Evolutionary conservation across 2,329 filamentous ascomycete genomes (phyloP).

Genomic region (Fusarium odoratissimum): DNA sequence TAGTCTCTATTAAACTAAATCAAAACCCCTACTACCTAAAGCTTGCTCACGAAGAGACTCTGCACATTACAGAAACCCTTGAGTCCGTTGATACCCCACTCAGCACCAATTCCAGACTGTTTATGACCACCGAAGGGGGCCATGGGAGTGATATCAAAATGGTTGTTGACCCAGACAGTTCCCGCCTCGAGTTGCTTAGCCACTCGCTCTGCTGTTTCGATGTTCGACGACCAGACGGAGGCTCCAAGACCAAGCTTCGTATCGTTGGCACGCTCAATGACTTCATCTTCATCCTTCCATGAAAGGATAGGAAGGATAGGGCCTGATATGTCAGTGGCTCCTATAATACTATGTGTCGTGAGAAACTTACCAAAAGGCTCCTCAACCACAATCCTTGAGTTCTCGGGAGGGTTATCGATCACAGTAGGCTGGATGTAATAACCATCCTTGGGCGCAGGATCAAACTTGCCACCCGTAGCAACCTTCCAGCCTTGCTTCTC

Average conservation of each 20-base stretch:
- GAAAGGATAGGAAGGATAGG: constrained; percentile 72
- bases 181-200: constrained; percentile 66
- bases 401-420: constrained; percentile 68
- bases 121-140: constrained; percentile 59
- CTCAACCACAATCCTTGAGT: constrained; percentile 66
- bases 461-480: constrained; percentile 48
- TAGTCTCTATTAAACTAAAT: neutral
- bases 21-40: neutral
- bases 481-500: constrained; percentile 57
- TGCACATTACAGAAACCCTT: constrained; percentile 48
- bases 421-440: constrained; percentile 70
- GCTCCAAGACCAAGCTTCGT: constrained; percentile 64
- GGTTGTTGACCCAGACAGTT: constrained; percentile 69
- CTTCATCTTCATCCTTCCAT: constrained; percentile 72
- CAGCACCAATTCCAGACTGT: constrained; percentile 56
- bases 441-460: constrained; percentile 52
- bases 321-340: constrained; percentile 5
- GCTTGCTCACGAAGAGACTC: constrained; percentile 38
- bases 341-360: fast-evolving
- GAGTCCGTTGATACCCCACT: constrained; percentile 55
- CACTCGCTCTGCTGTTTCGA: constrained; percentile 61
- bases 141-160: constrained; percentile 57
- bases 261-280: constrained; percentile 67
- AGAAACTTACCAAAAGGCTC: constrained; percentile 58
- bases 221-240: constrained; percentile 66